phyloP scores from a whole-genome alignment of 129 eudicot genomes.

The Scalesia atractyloides region DNA sequence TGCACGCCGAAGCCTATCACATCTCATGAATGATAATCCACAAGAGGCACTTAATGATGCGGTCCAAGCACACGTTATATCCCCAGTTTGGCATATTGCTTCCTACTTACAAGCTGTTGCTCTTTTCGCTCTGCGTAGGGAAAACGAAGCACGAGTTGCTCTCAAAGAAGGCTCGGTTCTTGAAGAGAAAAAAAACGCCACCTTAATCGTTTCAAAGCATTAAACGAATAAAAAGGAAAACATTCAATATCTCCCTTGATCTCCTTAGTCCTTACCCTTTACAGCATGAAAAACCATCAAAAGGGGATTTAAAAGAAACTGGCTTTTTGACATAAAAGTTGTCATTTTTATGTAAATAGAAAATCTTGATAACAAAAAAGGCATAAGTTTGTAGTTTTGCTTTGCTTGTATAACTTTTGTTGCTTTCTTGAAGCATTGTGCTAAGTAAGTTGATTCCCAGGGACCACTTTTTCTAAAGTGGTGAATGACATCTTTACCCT shows the following conservation, averaged over 20 bases:
- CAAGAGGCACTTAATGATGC: slow-evolving; percentile 89
- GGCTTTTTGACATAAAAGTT: slow-evolving; percentile 20
- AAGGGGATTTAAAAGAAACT: neutral
- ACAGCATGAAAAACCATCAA: slow-evolving; percentile 20
- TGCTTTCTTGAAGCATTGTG: slow-evolving; percentile 37
- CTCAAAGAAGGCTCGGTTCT: slow-evolving; percentile 70
- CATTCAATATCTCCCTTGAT: neutral
- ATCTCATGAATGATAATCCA: slow-evolving; percentile 80
- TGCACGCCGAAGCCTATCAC: slow-evolving; percentile 77
- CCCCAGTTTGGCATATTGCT: slow-evolving; percentile 83
- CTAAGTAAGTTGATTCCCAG: slow-evolving; percentile 23
- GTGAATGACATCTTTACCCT: slow-evolving; percentile 1
- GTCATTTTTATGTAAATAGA: slow-evolving; percentile 19
- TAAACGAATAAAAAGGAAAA: neutral
- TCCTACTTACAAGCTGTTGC: slow-evolving; percentile 77
- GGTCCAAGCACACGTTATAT: slow-evolving; percentile 78
- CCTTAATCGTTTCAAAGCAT: slow-evolving; percentile 18
- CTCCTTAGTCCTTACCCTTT: neutral
- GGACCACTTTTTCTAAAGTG: slow-evolving; percentile 14
- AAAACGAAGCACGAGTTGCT: slow-evolving; percentile 76
- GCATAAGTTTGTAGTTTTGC: slow-evolving; percentile 20
- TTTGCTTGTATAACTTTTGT: slow-evolving; percentile 25
- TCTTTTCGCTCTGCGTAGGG: slow-evolving; percentile 63
- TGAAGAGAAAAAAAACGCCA: slow-evolving; percentile 59
- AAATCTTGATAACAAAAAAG: slow-evolving; percentile 25